Conservation (phyloP, 305 asterid genomes). For the Coffea humblotiana region DNA sequence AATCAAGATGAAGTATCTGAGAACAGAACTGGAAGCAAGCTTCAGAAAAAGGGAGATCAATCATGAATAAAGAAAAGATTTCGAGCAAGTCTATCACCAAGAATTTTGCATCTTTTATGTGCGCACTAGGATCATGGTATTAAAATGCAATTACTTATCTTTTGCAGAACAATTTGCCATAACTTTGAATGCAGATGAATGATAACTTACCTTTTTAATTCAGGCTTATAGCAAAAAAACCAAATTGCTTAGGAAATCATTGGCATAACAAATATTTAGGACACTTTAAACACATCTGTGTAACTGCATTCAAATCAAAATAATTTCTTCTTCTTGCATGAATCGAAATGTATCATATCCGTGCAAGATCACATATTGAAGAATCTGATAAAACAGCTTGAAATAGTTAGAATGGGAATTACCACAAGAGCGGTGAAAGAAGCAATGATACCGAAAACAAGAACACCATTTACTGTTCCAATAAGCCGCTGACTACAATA, state of each 20-base stretch:
- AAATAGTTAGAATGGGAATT: slow-evolving; percentile 28
- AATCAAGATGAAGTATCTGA: not conserved
- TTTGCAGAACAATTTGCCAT: no score
- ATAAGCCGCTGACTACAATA: slow-evolving; percentile 70
- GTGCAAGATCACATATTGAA: not conserved
- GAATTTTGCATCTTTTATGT: not conserved
- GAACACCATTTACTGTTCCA: slow-evolving; percentile 82
- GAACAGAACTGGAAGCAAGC: slow-evolving; percentile 1
- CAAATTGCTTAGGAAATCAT: not conserved
- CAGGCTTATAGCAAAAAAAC: not conserved
- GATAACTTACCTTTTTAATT: not conserved
- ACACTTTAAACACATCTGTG: not conserved
- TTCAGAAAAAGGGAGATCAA: not conserved
- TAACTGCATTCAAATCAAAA: not conserved
- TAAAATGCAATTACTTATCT: no score
- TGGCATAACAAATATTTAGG: not conserved
- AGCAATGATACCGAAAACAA: slow-evolving; percentile 62
- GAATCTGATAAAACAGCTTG: not conserved
- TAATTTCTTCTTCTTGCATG: not conserved
- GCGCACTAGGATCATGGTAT: no score
- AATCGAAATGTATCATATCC: not conserved
- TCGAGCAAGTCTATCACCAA: not conserved
- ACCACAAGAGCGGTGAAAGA: slow-evolving; percentile 89
- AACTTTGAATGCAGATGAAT: not conserved
- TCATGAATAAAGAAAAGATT: not conserved